A percentile compares a stretch with the other conserved stretches of the same genome.
phyloP scores from a whole-genome alignment of 441 rosid genomes.

The Sinapis alba region DNA sequence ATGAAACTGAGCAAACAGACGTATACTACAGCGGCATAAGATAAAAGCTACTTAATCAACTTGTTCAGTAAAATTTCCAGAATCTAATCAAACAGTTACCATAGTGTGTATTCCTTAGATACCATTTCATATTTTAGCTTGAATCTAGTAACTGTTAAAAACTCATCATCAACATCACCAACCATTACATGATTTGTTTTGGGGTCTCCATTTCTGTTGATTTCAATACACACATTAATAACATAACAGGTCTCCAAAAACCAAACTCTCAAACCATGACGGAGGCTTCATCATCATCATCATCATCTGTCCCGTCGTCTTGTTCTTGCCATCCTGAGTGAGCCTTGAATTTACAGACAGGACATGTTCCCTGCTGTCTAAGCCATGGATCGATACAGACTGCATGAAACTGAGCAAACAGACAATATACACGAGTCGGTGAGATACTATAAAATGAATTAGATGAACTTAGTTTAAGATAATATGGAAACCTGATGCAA shows the following conservation, averaged over 20 bases:
- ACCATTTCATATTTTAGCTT: not conserved
- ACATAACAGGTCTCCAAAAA: constrained; percentile 1
- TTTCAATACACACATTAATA: not conserved
- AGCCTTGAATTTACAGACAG: constrained; percentile 83
- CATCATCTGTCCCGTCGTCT: constrained; percentile 45
- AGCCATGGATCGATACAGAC: constrained; percentile 90
- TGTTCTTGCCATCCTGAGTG: constrained; percentile 68
- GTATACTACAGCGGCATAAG: not conserved
- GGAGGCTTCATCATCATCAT: constrained; percentile 50
- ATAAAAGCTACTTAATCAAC: not conserved
- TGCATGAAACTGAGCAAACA: constrained; percentile 77
- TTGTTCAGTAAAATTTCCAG: not conserved
- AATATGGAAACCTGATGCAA: constrained; percentile 67
- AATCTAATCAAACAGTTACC: not conserved
- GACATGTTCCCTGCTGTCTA: constrained; percentile 91
- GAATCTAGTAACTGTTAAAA: not conserved
- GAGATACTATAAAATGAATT: not conserved
- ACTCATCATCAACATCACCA: not conserved
- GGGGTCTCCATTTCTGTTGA: not conserved
- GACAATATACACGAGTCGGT: not conserved
- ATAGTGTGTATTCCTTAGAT: not conserved
- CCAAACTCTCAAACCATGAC: constrained; percentile 54
- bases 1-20: constrained; percentile 66
- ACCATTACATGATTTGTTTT: constrained; percentile 22
- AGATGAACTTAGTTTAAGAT: not conserved